phyloP scores from a whole-genome alignment of 257 asterid genomes.

The Galeopsis tetrahit region DNA sequence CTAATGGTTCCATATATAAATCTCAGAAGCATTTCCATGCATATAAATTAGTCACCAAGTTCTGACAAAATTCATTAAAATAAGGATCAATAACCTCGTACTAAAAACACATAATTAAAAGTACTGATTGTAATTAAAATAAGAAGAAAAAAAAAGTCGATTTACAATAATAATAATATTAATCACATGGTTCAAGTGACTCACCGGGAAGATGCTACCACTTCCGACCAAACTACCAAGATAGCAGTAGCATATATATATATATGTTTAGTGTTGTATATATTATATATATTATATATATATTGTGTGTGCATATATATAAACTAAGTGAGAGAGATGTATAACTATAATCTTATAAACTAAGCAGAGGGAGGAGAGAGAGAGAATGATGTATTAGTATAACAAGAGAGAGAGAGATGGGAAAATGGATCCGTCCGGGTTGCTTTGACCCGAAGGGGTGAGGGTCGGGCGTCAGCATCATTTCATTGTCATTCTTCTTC shows the following conservation, averaged over 20 bases:
- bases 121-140: neutral
- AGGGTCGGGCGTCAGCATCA: slow-evolving; percentile 53
- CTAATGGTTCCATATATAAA: too few species aligned
- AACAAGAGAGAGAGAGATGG: neutral
- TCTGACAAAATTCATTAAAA: neutral
- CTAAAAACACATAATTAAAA: neutral
- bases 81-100: too few species aligned
- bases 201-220: slow-evolving; percentile 30
- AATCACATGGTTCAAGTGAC: slow-evolving; percentile 25
- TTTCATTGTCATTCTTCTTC: slow-evolving; percentile 36
- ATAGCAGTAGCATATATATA: neutral
- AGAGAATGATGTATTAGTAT: slow-evolving; percentile 17
- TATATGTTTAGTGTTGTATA: neutral
- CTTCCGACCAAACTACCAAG: slow-evolving; percentile 7
- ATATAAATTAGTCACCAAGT: neutral
- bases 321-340: slow-evolving; percentile 7
- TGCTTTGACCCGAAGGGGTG: slow-evolving; percentile 56
- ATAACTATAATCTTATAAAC: neutral
- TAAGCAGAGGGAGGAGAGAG: slow-evolving; percentile 6
- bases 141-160: neutral
- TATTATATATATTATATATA: neutral
- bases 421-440: slow-evolving; percentile 39
- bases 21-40: neutral
- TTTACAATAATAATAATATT: neutral
- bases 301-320: too few species aligned